phyloP scores from a whole-genome alignment of 768 basidiomycete species.

The Melanogaster broomeanus region DNA sequence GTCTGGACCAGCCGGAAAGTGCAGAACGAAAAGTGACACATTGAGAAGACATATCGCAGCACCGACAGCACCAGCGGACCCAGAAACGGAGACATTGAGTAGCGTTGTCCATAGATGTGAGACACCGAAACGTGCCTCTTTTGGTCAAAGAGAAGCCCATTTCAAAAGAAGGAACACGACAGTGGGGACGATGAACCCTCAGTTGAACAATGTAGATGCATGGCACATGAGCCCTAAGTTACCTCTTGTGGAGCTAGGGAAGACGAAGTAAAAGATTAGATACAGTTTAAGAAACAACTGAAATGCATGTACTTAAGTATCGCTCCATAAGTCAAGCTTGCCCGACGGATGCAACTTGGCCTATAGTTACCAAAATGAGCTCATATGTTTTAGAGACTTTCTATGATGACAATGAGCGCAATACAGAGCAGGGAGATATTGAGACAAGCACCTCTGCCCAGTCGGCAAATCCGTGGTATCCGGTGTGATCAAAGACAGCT shows the following conservation, averaged over 20 bases:
- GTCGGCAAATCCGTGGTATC: slow-evolving; percentile 22
- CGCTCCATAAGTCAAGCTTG: slow-evolving; percentile 26
- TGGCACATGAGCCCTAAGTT: slow-evolving; percentile 28
- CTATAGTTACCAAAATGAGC: not conserved
- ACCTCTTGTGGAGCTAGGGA: slow-evolving; percentile 19
- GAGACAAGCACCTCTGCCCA: slow-evolving; percentile 17
- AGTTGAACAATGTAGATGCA: slow-evolving; percentile 28
- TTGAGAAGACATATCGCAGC: slow-evolving; percentile 9
- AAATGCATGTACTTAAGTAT: slow-evolving; percentile 23
- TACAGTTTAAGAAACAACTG: not conserved
- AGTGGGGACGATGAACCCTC: slow-evolving; percentile 27
- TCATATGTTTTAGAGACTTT: slow-evolving; percentile 7
- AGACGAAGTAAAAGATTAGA: not conserved
- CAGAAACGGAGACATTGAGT: slow-evolving; percentile 3
- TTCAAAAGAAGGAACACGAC: slow-evolving; percentile 15
- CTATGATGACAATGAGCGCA: not conserved
- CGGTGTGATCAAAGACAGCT: slow-evolving; percentile 18
- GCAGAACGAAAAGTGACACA: slow-evolving; percentile 1
- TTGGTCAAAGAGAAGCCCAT: slow-evolving; percentile 21
- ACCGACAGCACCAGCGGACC: slow-evolving; percentile 1
- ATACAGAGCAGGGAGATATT: not conserved
- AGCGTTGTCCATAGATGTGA: slow-evolving; percentile 25
- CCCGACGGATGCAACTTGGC: slow-evolving; percentile 11
- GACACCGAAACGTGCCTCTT: slow-evolving; percentile 22
- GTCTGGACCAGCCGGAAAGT: not conserved